Evolutionary conservation across 1,139 yeast genomes (phyloP), one percentile per base, ranked within the genome.

Genomic region (Pneumocystis oryctolagi): DNA sequence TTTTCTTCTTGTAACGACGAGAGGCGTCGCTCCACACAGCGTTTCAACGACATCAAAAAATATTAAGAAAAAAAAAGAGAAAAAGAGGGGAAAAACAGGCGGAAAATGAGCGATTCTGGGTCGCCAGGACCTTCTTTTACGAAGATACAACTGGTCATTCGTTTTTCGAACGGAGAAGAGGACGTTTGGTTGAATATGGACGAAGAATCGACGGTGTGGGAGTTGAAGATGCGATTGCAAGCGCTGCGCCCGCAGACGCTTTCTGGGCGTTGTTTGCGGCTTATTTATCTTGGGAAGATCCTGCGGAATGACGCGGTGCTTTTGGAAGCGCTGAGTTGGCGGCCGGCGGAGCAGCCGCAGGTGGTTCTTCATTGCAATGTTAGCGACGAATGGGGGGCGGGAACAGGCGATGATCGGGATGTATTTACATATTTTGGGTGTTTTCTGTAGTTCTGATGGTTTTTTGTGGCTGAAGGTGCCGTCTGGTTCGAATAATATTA

Each of bases 251-350:
- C 30, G 25, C 31, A 47, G 16, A 12, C 16, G 30, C 55, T 47
- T 47, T 18, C 5, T 25, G 9, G 12, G 62, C 25, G 39, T 58
- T 61, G 37, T 60, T 60, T 60, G 40, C 58, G 61, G 20, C 39
- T 60, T 47, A 40, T 60, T 39, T 60, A 40, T 18, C 61, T 47
- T 62, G 66, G 68, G 56, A 64, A 62, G 66, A 20, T 66, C 63
- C 35, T 62, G 57, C 31, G 62, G 64, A 57, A 60, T 66, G 60
- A 59, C 65, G 62, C 67, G 61, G 18, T 42, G 5, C 30, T 47
- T 12, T 47, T 28, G n/a, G 31, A 47, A 12, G 31, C 30, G 1
- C 12, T 47, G 5, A 47, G 25, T 25, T 9, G 20, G 12, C 55
- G 30, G 5, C 30, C 31, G 12, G 5, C 30, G 8, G 31, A 20